Conservation (phyloP, 805 yeast genomes). For the Kodamaea leandrae region DNA sequence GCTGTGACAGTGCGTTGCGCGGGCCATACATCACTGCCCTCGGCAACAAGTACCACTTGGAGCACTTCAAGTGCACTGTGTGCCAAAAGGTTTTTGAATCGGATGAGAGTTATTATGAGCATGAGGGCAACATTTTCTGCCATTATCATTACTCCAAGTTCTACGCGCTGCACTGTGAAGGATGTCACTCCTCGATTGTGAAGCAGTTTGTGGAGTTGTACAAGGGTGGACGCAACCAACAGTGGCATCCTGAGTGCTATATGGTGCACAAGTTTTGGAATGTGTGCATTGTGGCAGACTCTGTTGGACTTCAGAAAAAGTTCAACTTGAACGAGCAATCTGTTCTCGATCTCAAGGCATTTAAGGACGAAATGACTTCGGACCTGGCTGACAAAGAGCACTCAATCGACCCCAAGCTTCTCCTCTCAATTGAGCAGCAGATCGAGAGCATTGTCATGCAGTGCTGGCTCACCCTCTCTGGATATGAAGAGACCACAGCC, state of each 20-base stretch:
- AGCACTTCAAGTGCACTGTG: conserved; percentile 88
- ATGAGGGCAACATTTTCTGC: conserved; percentile 78
- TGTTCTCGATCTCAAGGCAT: conserved; percentile 12
- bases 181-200: conserved; percentile 86
- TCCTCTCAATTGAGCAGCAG: conserved; percentile 57
- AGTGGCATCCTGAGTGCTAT: conserved; percentile 99
- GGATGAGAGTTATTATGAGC: conserved; percentile 90
- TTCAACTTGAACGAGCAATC: conserved; percentile 13
- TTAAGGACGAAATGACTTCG: conserved; percentile 7
- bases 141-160: conserved; percentile 87
- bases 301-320: conserved; percentile 44
- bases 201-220: conserved; percentile 92
- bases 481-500: conserved; percentile 88
- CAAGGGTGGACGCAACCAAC: conserved; percentile 87
- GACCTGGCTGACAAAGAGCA: background rate
- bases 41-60: conserved; percentile 88
- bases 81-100: conserved; percentile 85
- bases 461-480: conserved; percentile 85
- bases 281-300: conserved; percentile 65
- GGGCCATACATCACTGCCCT: conserved; percentile 94
- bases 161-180: conserved; percentile 88
- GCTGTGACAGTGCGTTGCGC: conserved; percentile 79
- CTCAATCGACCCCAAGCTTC: conserved; percentile 38
- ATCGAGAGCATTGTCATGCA: conserved; percentile 58
- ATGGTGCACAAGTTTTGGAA: conserved; percentile 98